Conservation (phyloP, 2,329 filamentous ascomycete genomes). For the Huntiella savannae region DNA sequence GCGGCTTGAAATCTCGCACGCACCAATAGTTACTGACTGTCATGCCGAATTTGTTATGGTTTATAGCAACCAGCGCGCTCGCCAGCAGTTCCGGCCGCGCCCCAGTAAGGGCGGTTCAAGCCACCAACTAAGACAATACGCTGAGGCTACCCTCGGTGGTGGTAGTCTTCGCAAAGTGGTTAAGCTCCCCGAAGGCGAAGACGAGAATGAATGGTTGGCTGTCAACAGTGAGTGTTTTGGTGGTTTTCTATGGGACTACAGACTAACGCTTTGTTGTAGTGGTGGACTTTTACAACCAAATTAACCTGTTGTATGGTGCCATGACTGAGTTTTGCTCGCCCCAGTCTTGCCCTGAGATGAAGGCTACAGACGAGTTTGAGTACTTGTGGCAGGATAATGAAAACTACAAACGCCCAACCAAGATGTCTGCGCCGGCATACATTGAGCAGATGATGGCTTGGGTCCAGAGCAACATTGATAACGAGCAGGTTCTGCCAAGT, state of each 20-base stretch:
- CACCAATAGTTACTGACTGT: conserved; percentile 2
- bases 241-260: background rate
- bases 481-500: conserved; percentile 86
- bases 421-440: conserved; percentile 93
- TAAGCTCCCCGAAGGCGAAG: conserved; percentile 89
- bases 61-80: conserved; percentile 62
- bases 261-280: conserved; percentile 34
- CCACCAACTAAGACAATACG: conserved; percentile 95
- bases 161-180: conserved; percentile 92
- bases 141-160: conserved; percentile 86
- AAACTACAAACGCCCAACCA: conserved; percentile 86
- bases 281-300: conserved; percentile 99
- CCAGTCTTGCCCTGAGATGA: conserved; percentile 96
- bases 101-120: conserved; percentile 69
- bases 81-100: conserved; percentile 81
- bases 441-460: conserved; percentile 96
- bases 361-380: conserved; percentile 99
- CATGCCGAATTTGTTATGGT: conserved; percentile 4
- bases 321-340: conserved; percentile 99
- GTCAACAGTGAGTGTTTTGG: conserved; percentile 57
- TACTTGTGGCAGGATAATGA: conserved; percentile 97
- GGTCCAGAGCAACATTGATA: conserved; percentile 90
- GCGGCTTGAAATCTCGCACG: background rate
- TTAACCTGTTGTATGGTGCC: conserved; percentile 94
- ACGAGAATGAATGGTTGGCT: conserved; percentile 93